Conservation (phyloP, 129 eudicot species). For the Escallonia herrerae region DNA sequence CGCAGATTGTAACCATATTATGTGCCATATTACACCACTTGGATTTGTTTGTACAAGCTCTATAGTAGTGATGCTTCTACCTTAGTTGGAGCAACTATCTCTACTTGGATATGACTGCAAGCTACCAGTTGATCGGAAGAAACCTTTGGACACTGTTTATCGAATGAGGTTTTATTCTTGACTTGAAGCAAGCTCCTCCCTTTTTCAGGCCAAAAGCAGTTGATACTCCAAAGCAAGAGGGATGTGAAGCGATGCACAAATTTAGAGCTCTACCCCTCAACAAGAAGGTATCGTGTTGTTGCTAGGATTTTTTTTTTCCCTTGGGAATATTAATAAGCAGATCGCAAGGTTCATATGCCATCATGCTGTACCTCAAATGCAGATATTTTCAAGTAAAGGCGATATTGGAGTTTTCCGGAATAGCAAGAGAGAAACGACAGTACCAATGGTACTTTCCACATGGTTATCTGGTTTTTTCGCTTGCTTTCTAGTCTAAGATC, state of each 20-base stretch:
- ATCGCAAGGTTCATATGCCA: not conserved
- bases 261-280: conserved; percentile 76
- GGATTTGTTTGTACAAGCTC: too few relatives aligned
- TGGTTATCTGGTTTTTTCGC: not conserved
- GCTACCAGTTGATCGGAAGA: too few relatives aligned
- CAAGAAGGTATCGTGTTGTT: conserved; percentile 50
- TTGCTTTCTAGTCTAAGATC: not conserved
- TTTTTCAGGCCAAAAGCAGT: conserved; percentile 29
- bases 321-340: not conserved
- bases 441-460: conserved; percentile 48
- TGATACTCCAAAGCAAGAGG: conserved; percentile 41
- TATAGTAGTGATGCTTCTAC: too few relatives aligned
- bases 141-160: not conserved
- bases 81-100: too few relatives aligned
- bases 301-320: not conserved
- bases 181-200: conserved; percentile 4
- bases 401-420: conserved; percentile 66
- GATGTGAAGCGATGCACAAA: conserved; percentile 26
- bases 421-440: conserved; percentile 63
- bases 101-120: too few relatives aligned
- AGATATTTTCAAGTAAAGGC: conserved; percentile 80
- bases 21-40: too few relatives aligned
- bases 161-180: not conserved
- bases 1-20: too few relatives aligned
- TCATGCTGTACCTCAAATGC: conserved; percentile 17